Percentiles rank a stretch among this genome's conserved stretches.
Conservation (phyloP, 1,284 basidiomycete species). For the Kalmanozyma brasiliensis region DNA sequence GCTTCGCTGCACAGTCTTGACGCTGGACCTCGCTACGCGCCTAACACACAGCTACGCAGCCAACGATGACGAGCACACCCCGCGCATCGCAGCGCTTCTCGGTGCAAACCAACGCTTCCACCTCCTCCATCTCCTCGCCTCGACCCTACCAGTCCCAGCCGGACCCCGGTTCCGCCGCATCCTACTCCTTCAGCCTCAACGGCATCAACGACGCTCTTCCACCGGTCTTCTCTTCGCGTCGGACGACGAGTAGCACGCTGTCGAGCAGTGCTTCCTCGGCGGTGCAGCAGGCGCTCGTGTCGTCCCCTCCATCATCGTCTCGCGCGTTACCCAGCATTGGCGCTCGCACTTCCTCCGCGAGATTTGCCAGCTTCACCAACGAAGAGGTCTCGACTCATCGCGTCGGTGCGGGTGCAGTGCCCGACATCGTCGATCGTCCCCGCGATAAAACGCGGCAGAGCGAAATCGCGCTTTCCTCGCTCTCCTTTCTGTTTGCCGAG, state of each 20-base stretch:
- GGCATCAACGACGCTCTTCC: conserved; percentile 6
- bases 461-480: conserved; percentile 48
- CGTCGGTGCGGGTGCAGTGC: conserved; percentile 4
- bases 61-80: conserved; percentile 25
- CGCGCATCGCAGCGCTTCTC: conserved; percentile 35
- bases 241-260: conserved; percentile 14
- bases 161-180: conserved; percentile 7
- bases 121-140: conserved; percentile 15
- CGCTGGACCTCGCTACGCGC: too few species aligned
- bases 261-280: conserved; percentile 10
- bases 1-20: conserved; percentile 1
- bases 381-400: too few species aligned
- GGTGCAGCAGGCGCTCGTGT: conserved; percentile 15
- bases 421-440: conserved; percentile 63
- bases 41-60: background rate
- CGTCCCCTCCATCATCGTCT: background rate
- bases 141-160: background rate
- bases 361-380: too few species aligned
- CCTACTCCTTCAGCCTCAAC: conserved; percentile 19
- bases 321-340: conserved; percentile 1
- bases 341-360: conserved; percentile 4
- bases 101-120: conserved; percentile 29
- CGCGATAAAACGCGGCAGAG: conserved; percentile 50
- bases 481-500: conserved; percentile 61
- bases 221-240: conserved; percentile 26